Percentiles rank a stretch among this genome's conserved stretches.
phyloP scores from a whole-genome alignment of 1,284 basidiomycete species.

The Cryptococcus floricola region DNA sequence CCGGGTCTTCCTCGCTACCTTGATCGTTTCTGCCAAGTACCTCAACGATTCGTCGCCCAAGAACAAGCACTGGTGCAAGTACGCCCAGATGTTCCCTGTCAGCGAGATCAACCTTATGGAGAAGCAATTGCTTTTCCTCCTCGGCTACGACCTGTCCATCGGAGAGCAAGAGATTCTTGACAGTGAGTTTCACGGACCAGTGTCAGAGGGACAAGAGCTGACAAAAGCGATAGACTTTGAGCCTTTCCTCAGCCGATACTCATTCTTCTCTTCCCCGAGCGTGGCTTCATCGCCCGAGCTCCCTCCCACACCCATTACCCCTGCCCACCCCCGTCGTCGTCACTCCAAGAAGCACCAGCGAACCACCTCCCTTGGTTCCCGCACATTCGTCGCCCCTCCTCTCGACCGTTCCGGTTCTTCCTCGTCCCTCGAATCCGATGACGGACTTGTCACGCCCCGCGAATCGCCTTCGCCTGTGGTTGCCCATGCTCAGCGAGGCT shows the following conservation, averaged over 20 bases:
- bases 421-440: conserved; percentile 47
- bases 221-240: conserved; percentile 7
- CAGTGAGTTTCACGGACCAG: conserved; percentile 1
- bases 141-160: conserved; percentile 86
- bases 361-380: conserved; percentile 20
- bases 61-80: conserved; percentile 84
- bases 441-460: conserved; percentile 35
- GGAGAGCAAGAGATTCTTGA: conserved; percentile 68
- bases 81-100: conserved; percentile 65
- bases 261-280: conserved; percentile 33
- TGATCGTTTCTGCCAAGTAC: conserved; percentile 96
- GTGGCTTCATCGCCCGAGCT: conserved; percentile 28
- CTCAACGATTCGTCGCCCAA: conserved; percentile 94
- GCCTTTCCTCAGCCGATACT: conserved; percentile 34
- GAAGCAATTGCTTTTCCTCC: conserved; percentile 80
- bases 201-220: background rate
- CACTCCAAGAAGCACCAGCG: conserved; percentile 24
- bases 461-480: conserved; percentile 17
- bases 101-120: conserved; percentile 88
- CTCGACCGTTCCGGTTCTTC: conserved; percentile 49
- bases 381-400: conserved; percentile 35
- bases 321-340: conserved; percentile 19
- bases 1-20: conserved; percentile 88
- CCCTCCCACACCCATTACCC: conserved; percentile 34
- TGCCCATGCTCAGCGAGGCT: background rate